Evolutionary conservation across 306 rosid genomes (phyloP), one percentile per base, ranked within the genome.

Genomic region (Cucurbita argyrosperma): DNA sequence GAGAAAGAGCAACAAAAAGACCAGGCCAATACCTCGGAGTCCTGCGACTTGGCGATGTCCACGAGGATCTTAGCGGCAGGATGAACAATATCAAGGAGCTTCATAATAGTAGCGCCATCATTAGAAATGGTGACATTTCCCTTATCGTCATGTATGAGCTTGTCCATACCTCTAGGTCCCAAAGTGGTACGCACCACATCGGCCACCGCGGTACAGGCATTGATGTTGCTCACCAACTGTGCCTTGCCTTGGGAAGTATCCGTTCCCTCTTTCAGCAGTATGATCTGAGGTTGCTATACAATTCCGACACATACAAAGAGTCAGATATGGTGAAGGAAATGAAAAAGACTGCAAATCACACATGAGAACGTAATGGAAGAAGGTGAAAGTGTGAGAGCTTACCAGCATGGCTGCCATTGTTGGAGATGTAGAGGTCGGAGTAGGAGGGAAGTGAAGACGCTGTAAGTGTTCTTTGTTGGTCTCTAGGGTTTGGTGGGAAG

Each of bases 151-250:
- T 94, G 98, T 50, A 94, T 94, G 83, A 94, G 96, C 59, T 94
- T 94, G 86, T 94, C 98, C 98, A 94, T 94, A 40, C 98, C 98
- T 61, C 98, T 88, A 0, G 98, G 98, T 1, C 98, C 98, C 7
- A 94, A 84, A 7, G 98, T 94, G 68, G 91, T 83, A 38, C 98
- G 84, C 38, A 94, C 97, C 81, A 94, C 97, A 53, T 94, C 98
- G 4, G 97, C 95, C 75, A 91, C 95, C 5, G 92, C 96, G 7
- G 92, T 88, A 79, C 98, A 94, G 21, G 98, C 98, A 79, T 94
- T 94, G 75, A 94, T 94, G 85, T 94, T 94, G 88, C 98, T 94
- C 38, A 94, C 86, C 6, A 94, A 77, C 86, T 94, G 98, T 16
- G 97, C 77, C 83, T 90, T 94, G 42, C 98, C 98, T 72, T 94